Base-by-base conservation (phyloP, 331 rosid genomes). In the Erythrophleum ivorense region DNA sequence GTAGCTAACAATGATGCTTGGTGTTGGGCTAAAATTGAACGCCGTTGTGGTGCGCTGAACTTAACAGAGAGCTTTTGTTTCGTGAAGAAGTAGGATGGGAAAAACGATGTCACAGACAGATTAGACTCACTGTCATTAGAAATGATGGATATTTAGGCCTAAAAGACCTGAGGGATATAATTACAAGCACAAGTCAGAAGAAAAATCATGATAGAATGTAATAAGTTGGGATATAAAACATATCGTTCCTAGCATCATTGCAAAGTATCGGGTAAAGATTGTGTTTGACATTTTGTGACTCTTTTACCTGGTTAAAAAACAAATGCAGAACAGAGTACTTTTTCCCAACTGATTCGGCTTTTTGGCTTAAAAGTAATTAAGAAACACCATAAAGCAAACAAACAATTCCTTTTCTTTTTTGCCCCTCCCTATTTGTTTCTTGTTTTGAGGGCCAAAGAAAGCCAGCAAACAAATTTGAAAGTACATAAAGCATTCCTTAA, bases 401-500 rank as follows among this genome's bases (percentile, higher is more conserved):
- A 16, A 59, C 54, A 5, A 54, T 59, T 78, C 29, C 55, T 78
- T 79, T 50, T 24, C 29, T 24, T 24, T 64, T 2, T 58, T 7
- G 49, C 76, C 48, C 12, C 50, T 75, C 65, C 14, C 60, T 15
- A 55, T 76, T 41, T 5, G 71, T 43, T 57, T 72, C 62, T 58
- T 45, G 69, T 76, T 62, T 76, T 70, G 59, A 73, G 59, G 84
- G 58, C 70, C 63, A 77, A 84, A 77, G 75, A 81, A 49, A 34
- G 80, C 57, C 43, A 46, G 48, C 75, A 52, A 65, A 76, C 83
- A 78, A 48, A 83, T 73, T 73, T 76, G 78, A 66, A 85, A 91
- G 82, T 76, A 83, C 74, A 81, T 84, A 75, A 82, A 84, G 80
- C 77, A 62, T 82, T 83, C 71, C 94, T 89, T 87, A 69, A 75